These are phyloP conservation scores for Aphanomyces invadans DNA, from an alignment of 352 stramenopile genomes.

Conservation along the genomic window DNA sequence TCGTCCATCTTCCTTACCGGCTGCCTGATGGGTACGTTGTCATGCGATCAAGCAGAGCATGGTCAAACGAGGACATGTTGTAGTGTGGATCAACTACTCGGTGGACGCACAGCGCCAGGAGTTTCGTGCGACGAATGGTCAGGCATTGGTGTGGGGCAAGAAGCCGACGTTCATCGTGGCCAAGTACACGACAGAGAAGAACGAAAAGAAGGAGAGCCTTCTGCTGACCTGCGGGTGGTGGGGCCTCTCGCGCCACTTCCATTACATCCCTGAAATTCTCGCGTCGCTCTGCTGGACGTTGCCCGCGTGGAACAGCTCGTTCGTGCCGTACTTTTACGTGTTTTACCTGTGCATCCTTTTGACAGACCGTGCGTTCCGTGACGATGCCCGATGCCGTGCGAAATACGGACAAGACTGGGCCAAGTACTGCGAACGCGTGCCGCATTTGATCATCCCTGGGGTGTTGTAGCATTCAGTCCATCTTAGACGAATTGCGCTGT, in stretches of 20 bases:
- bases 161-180: slow-evolving; percentile 89
- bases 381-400: slow-evolving; percentile 89
- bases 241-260: slow-evolving; percentile 91
- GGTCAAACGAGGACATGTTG: too few relatives aligned
- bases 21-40: slow-evolving; percentile 61
- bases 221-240: slow-evolving; percentile 92
- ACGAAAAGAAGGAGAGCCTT: slow-evolving; percentile 85
- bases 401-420: slow-evolving; percentile 97
- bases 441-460: slow-evolving; percentile 80
- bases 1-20: slow-evolving; percentile 55
- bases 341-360: slow-evolving; percentile 91
- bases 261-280: slow-evolving; percentile 92
- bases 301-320: slow-evolving; percentile 44
- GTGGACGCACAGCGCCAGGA: slow-evolving; percentile 90
- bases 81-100: slow-evolving; percentile 93
- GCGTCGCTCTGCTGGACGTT: slow-evolving; percentile 73
- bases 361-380: slow-evolving; percentile 90
- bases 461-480: slow-evolving; percentile 45
- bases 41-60: too few relatives aligned
- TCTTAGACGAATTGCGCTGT: neutral
- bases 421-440: slow-evolving; percentile 86
- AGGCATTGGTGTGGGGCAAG: slow-evolving; percentile 88
- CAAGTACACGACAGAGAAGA: slow-evolving; percentile 85
- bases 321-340: slow-evolving; percentile 83
- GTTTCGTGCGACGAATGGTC: slow-evolving; percentile 83